Evolutionary conservation across 768 basidiomycete genomes (phyloP).

Genomic region (Suillus paluster): DNA sequence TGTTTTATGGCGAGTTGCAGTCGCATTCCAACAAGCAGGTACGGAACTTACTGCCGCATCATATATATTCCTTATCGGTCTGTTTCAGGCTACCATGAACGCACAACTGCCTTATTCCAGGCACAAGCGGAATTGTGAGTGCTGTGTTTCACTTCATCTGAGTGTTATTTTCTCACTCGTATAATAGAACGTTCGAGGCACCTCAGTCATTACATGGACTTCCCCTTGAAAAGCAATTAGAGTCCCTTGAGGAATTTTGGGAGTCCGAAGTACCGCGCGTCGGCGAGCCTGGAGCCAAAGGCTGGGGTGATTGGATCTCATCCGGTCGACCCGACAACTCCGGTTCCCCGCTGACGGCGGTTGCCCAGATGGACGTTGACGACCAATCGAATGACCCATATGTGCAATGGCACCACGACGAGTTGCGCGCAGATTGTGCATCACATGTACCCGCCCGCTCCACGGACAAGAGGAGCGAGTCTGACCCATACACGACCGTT

Average conservation of each 20-base stretch:
- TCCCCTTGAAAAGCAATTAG: constrained; percentile 54
- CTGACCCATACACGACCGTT: constrained; percentile 75
- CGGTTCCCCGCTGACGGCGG: constrained; percentile 8
- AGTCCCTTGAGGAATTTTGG: constrained; percentile 80
- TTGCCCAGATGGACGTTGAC: constrained; percentile 22
- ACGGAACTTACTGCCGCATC: constrained; percentile 19
- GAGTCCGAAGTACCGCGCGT: constrained; percentile 80
- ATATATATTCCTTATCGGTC: constrained; percentile 8
- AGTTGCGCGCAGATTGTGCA: constrained; percentile 51
- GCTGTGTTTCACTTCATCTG: constrained; percentile 3
- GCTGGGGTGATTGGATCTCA: constrained; percentile 70
- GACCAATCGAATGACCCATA: constrained; percentile 61
- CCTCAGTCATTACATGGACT: constrained; percentile 50
- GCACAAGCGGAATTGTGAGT: constrained; percentile 83
- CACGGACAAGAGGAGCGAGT: constrained; percentile 47
- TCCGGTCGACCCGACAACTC: constrained; percentile 43
- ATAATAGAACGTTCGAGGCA: constrained; percentile 57
- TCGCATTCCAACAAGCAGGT: constrained; percentile 72
- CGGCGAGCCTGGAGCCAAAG: constrained; percentile 66
- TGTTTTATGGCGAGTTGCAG: constrained; percentile 72
- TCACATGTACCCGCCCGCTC: constrained; percentile 58
- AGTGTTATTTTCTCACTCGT: constrained; percentile 12
- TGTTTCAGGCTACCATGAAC: constrained; percentile 67
- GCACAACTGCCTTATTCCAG: constrained; percentile 78
- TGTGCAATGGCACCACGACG: constrained; percentile 64